phyloP scores from a whole-genome alignment of 495 filamentous ascomycete genomes.

The Penicillium angulare region DNA sequence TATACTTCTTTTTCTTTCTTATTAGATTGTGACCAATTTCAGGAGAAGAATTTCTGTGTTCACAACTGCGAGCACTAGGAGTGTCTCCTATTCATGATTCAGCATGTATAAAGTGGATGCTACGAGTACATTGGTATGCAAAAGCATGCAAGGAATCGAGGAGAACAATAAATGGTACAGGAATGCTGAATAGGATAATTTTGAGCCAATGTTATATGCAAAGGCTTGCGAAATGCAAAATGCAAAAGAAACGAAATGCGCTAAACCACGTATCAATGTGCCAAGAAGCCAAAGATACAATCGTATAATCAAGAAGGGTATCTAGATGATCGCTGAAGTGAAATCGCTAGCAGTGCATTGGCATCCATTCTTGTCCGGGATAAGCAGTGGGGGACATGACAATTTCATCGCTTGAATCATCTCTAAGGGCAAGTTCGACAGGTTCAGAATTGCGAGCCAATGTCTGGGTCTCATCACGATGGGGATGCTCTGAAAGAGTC shows the following conservation, averaged over 20 bases:
- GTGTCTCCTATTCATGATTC: no score
- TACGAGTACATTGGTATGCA: neutral
- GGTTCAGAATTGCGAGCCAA: constrained; percentile 25
- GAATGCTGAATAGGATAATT: no score
- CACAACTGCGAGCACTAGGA: no score
- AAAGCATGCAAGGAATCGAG: neutral
- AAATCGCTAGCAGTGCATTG: constrained; percentile 30
- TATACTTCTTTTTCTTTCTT: no score
- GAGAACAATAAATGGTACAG: no score
- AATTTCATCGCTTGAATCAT: constrained; percentile 54
- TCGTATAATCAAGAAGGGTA: constrained; percentile 18
- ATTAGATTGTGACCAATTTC: no score
- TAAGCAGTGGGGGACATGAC: constrained; percentile 77
- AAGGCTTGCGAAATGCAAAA: no score
- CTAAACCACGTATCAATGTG: no score
- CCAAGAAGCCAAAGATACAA: no score
- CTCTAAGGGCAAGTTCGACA: constrained; percentile 40
- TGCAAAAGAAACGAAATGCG: no score
- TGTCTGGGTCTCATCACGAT: constrained; percentile 20
- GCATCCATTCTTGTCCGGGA: constrained; percentile 82
- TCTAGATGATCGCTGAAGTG: constrained; percentile 10
- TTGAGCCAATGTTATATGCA: neutral
- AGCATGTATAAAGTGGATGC: neutral
- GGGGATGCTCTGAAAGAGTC: constrained; percentile 22
- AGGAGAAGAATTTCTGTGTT: no score